phyloP scores from a whole-genome alignment of 306 rosid genomes.

The Pyrus communis region DNA sequence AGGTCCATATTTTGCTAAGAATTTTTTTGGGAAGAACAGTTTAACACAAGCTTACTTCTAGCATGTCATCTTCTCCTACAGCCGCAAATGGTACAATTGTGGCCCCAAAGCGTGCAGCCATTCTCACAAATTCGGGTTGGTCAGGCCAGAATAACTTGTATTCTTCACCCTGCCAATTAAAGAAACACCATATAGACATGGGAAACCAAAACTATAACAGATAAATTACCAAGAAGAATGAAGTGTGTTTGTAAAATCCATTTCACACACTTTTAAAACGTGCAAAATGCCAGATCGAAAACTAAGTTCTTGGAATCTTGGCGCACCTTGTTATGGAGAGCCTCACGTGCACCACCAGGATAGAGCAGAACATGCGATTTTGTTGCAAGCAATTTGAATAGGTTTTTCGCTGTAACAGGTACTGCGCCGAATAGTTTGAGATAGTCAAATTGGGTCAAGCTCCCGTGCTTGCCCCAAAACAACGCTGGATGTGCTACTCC shows the following conservation, averaged over 20 bases:
- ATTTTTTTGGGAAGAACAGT: not conserved
- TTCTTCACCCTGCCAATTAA: constrained; percentile 62
- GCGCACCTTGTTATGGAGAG: constrained; percentile 78
- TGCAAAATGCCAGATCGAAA: not conserved
- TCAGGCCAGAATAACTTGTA: constrained; percentile 85
- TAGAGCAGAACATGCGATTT: constrained; percentile 80
- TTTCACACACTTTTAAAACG: not conserved
- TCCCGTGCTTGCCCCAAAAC: constrained; percentile 14
- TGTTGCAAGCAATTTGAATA: constrained; percentile 56
- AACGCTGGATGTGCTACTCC: constrained; percentile 76
- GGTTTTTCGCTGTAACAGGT: constrained; percentile 65
- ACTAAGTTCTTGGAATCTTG: not conserved
- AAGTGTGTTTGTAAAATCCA: not conserved
- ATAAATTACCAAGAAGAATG: not conserved
- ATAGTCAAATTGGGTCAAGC: constrained; percentile 30
- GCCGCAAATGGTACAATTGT: constrained; percentile 92
- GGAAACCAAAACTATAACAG: not conserved
- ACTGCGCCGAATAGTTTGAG: constrained; percentile 67
- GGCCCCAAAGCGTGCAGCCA: constrained; percentile 93
- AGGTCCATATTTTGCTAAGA: not conserved
- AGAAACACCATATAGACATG: constrained; percentile 9
- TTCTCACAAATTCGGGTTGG: constrained; percentile 86
- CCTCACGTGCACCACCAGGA: constrained; percentile 97
- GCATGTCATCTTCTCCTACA: constrained; percentile 88
- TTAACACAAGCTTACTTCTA: constrained; percentile 44